A percentile compares a stretch with the other conserved stretches of the same genome.
These are phyloP conservation scores for Neoboletus magnificus DNA, from an alignment of 768 basidiomycete genomes.

Conservation along the genomic window DNA sequence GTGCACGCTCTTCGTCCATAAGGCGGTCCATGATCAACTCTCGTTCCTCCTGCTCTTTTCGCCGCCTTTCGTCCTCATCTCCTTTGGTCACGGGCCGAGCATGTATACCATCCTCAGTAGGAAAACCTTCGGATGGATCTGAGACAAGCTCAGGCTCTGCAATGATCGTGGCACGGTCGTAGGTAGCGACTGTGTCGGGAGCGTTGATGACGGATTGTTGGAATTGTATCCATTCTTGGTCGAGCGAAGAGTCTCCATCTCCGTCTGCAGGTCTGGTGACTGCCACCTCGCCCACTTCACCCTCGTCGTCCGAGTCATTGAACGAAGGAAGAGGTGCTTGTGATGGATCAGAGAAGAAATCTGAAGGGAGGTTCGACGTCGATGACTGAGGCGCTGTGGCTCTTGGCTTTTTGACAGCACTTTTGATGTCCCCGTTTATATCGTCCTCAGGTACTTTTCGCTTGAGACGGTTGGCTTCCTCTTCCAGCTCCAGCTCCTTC, in stretches of 20 bases:
- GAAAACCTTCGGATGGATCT: constrained; percentile 48
- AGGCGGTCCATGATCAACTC: constrained; percentile 85
- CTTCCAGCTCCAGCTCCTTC: constrained; percentile 35
- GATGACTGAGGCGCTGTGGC: constrained; percentile 13
- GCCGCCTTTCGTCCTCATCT: constrained; percentile 40
- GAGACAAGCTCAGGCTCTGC: constrained; percentile 62
- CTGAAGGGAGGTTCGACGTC: constrained; percentile 47
- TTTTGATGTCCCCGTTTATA: constrained; percentile 21
- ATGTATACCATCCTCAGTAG: constrained; percentile 30
- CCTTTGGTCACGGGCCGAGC: constrained; percentile 11
- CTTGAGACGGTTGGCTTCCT: constrained; percentile 37
- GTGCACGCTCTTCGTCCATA: constrained; percentile 79
- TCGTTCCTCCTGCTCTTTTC: constrained; percentile 66
- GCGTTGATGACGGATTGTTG: constrained; percentile 57
- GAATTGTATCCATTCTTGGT: constrained; percentile 73
- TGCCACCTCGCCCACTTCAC: constrained; percentile 25
- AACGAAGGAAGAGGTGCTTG: constrained; percentile 40
- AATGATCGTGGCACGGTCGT: constrained; percentile 65
- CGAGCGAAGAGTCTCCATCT: constrained; percentile 39
- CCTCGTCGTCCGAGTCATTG: constrained; percentile 43
- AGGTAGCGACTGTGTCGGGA: constrained; percentile 45
- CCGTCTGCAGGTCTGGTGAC: not conserved
- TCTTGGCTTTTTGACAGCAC: constrained; percentile 32
- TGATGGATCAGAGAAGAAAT: constrained; percentile 82
- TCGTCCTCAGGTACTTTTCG: constrained; percentile 28